phyloP scores from a whole-genome alignment of 371 early-diverging fungal species.

The Syncephalastrum monosporum region DNA sequence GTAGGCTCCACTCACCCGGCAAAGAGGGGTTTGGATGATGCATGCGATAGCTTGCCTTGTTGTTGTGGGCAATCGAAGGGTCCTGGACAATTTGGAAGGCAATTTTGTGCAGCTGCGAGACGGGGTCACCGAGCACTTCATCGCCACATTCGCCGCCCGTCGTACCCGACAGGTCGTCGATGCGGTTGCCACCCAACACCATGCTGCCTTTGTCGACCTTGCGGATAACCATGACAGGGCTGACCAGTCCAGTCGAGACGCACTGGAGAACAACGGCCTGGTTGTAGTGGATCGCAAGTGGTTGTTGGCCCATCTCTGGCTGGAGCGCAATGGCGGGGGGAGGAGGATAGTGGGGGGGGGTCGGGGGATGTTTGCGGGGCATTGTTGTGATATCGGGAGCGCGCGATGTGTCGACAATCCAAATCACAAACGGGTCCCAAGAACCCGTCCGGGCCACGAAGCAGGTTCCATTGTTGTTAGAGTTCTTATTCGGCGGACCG shows the following conservation, averaged over 20 bases:
- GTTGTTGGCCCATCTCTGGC: slow-evolving; percentile 32
- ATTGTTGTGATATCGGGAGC: slow-evolving; percentile 30
- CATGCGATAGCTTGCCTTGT: slow-evolving; percentile 26
- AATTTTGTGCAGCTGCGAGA: slow-evolving; percentile 90
- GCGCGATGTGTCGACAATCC: slow-evolving; percentile 73
- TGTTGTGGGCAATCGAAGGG: slow-evolving; percentile 32
- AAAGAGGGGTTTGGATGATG: slow-evolving; percentile 8
- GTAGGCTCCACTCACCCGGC: slow-evolving; percentile 25
- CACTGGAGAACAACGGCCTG: slow-evolving; percentile 83
- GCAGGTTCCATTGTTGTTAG: slow-evolving; percentile 61
- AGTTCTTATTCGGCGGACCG: slow-evolving; percentile 22
- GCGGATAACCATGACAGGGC: slow-evolving; percentile 81
- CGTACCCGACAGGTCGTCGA: slow-evolving; percentile 19
- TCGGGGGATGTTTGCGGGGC: slow-evolving; percentile 51
- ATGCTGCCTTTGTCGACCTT: slow-evolving; percentile 82
- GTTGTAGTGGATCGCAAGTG: slow-evolving; percentile 79
- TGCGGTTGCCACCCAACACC: slow-evolving; percentile 65
- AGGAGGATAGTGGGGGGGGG: slow-evolving; percentile 61
- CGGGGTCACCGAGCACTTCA: slow-evolving; percentile 61
- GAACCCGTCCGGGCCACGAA: slow-evolving; percentile 77
- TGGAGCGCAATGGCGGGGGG: slow-evolving; percentile 78
- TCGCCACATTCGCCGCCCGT: slow-evolving; percentile 52
- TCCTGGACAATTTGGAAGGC: slow-evolving; percentile 78
- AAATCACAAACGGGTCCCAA: slow-evolving; percentile 90
- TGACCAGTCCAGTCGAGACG: slow-evolving; percentile 77